Evolutionary conservation across 192 early-diverging fungal species (phyloP).

Genomic region (Pilaira anomala): DNA sequence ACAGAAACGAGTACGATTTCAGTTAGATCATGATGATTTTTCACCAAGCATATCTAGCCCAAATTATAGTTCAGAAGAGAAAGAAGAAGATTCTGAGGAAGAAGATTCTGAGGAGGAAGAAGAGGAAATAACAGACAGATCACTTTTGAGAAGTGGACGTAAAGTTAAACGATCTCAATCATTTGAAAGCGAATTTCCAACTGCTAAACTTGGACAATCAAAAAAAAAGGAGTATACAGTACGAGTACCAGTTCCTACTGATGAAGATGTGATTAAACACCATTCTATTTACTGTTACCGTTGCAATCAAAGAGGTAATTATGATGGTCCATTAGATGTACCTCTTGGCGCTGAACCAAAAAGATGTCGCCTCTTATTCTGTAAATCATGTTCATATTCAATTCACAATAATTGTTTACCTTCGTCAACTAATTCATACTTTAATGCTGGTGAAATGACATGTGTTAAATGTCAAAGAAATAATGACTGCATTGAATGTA

Average conservation of each 20-base stretch:
- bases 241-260: neutral
- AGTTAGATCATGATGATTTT: no score
- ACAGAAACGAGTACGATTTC: no score
- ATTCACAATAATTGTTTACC: conserved; percentile 13
- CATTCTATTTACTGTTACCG: neutral
- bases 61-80: neutral
- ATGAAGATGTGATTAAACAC: neutral
- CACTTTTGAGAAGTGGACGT: neutral
- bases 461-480: neutral
- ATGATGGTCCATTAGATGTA: neutral
- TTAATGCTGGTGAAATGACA: neutral
- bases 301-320: neutral
- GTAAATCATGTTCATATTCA: neutral
- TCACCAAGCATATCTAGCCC: no score
- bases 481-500: neutral
- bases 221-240: neutral
- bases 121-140: neutral
- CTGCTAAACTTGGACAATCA: no score
- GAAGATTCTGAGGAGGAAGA: neutral
- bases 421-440: neutral
- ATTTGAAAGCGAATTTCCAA: neutral
- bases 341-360: neutral
- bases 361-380: neutral
- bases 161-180: neutral
- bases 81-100: neutral